Evolutionary conservation across 768 basidiomycete species (phyloP).

Genomic region (Pleurotus ostreatus): DNA sequence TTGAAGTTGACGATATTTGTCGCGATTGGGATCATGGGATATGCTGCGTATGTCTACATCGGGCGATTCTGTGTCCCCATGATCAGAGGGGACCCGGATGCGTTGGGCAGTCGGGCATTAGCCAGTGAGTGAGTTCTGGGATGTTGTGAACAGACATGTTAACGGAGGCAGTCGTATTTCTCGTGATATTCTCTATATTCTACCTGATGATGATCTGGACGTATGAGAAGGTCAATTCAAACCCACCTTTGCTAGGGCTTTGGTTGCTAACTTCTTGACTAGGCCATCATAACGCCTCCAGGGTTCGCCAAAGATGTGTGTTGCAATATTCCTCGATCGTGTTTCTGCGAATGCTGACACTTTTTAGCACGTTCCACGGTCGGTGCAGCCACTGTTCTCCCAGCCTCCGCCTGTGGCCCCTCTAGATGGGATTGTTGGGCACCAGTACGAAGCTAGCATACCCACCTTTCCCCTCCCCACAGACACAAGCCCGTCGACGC

Average conservation of each 20-base stretch:
- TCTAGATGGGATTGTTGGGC: background rate
- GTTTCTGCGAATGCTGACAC: background rate
- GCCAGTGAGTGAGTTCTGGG: conserved; percentile 57
- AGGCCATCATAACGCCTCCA: conserved; percentile 67
- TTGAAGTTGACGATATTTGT: conserved; percentile 66
- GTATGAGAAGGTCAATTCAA: conserved; percentile 61
- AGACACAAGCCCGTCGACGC: background rate
- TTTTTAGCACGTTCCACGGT: conserved; percentile 22
- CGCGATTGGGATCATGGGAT: conserved; percentile 56
- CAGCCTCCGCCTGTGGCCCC: conserved; percentile 7
- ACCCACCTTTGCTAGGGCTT: background rate
- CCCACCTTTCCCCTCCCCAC: background rate
- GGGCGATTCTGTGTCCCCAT: conserved; percentile 68
- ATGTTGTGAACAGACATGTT: background rate
- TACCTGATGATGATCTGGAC: conserved; percentile 76
- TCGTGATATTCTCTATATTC: conserved; percentile 60
- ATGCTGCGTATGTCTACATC: conserved; percentile 76
- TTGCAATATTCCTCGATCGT: conserved; percentile 1
- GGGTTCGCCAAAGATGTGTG: conserved; percentile 67
- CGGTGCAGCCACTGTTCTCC: conserved; percentile 21
- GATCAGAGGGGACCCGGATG: conserved; percentile 42
- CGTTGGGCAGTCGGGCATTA: conserved; percentile 42
- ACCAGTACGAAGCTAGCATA: background rate
- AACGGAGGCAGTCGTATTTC: conserved; percentile 51
- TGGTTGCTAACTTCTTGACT: background rate